Evolutionary conservation across 768 basidiomycete genomes (phyloP).

Genomic region (Suillus paluster): DNA sequence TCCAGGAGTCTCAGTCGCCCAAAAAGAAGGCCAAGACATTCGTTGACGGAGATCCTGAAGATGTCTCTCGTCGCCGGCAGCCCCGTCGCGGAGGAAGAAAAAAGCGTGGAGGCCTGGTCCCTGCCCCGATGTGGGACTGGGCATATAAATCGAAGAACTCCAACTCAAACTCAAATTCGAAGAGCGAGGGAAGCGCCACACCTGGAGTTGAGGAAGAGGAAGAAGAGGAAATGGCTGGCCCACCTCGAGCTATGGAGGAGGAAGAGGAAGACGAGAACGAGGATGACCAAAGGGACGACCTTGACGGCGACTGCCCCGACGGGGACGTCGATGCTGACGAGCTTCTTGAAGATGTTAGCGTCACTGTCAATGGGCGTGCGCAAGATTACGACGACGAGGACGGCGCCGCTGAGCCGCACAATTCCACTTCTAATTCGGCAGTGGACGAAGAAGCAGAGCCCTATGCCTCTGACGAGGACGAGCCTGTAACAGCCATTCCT

Average conservation of each 20-base stretch:
- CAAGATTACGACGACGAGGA: slow-evolving; percentile 22
- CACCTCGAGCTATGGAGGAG: slow-evolving; percentile 63
- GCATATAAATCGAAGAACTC: slow-evolving; percentile 53
- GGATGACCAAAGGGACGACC: slow-evolving; percentile 16
- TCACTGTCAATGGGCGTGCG: slow-evolving; percentile 9
- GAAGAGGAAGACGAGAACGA: slow-evolving; percentile 50
- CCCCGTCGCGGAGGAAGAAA: slow-evolving; percentile 38
- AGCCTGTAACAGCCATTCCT: not conserved
- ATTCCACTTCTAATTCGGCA: slow-evolving; percentile 5
- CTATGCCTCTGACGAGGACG: slow-evolving; percentile 11
- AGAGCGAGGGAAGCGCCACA: slow-evolving; percentile 51
- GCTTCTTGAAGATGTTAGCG: slow-evolving; percentile 4
- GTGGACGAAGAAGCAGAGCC: slow-evolving; percentile 10
- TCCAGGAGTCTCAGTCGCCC: slow-evolving; percentile 41
- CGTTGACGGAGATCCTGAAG: slow-evolving; percentile 8
- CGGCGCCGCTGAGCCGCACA: slow-evolving; percentile 12
- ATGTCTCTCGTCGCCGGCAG: slow-evolving; percentile 18
- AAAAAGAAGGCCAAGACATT: slow-evolving; percentile 13
- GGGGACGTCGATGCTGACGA: slow-evolving; percentile 14
- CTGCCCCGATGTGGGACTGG: slow-evolving; percentile 89
- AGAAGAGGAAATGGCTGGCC: slow-evolving; percentile 47
- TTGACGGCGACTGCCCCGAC: slow-evolving; percentile 21
- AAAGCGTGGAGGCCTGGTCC: slow-evolving; percentile 71
- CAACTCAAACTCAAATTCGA: slow-evolving; percentile 40
- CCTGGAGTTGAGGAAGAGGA: slow-evolving; percentile 43